Conservation (phyloP, 306 rosid species). For the Crataegus laevigata region DNA sequence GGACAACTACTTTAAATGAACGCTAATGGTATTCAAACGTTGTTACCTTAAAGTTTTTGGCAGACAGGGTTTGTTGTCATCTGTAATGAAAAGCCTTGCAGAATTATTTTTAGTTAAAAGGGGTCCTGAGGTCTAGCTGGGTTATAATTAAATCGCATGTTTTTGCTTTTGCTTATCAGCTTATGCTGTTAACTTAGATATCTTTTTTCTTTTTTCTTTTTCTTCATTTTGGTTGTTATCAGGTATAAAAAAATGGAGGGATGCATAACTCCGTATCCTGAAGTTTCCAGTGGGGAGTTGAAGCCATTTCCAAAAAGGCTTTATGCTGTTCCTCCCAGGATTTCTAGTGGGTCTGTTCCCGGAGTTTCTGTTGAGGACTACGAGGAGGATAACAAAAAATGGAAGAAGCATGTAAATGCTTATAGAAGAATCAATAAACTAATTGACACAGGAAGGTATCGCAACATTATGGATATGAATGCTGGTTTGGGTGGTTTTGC, state of each 20-base stretch:
- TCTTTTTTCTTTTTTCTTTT: conserved; percentile 8
- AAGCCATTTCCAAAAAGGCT: conserved; percentile 78
- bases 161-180: background rate
- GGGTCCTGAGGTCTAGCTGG: background rate
- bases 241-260: conserved; percentile 93
- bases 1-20: background rate
- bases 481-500: conserved; percentile 93
- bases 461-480: conserved; percentile 94
- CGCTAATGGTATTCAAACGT: background rate
- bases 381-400: conserved; percentile 56
- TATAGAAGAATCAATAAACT: conserved; percentile 69
- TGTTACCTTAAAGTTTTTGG: background rate
- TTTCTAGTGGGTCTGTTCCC: conserved; percentile 70
- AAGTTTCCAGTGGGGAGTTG: conserved; percentile 24
- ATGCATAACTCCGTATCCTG: conserved; percentile 60
- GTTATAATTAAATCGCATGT: background rate
- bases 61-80: background rate
- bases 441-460: conserved; percentile 82
- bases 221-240: conserved; percentile 19
- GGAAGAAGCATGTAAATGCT: conserved; percentile 86
- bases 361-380: conserved; percentile 58
- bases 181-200: background rate
- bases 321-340: conserved; percentile 72
- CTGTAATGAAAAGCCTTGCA: background rate
- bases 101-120: background rate